Evolutionary conservation across 495 filamentous ascomycete genomes (phyloP), one percentile per base, ranked within the genome.

Genomic region (Hyphodiscus hymeniophilus): DNA sequence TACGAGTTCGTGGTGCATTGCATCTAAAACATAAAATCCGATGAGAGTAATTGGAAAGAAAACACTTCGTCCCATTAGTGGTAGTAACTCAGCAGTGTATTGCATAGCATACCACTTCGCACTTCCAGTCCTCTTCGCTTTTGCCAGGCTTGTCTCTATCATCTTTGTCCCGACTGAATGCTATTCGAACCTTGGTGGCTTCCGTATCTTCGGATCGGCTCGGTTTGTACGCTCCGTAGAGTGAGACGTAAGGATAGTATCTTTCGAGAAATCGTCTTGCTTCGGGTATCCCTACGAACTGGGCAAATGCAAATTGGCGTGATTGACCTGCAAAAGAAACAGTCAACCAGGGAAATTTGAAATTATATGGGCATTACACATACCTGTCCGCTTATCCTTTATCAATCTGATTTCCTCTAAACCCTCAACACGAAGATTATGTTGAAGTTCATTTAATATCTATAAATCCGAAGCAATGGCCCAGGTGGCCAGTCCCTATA

Each of bases 71-170:
- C 42, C 17, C 7, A 42, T 58, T 21, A 59, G 45, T 15, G 36
- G 11, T 20, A 1, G 12, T 42, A 40, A 45, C 42, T 16, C 42
- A 48, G 17, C 34, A 38, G 32, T n/a, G 33, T 17, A 24, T 4
- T 1, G 3, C 16, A 12, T 21, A 44, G 66, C 73, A 54, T 59
- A 90, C 85, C 56, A 77, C 75, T 44, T 76, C 69, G 56, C 87
- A 94, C 13, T 72, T 81, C 87, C 87, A 94, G 55, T 89, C 84
- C 21, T 81, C 81, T 18, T 82, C 84, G 0, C 70, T 71, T 46
- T 74, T 70, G 1, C 60, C 57, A 24, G 61, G 59, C 18, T 69
- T 73, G 48, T 63, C 64, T 48, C 70, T 62, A 47, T 79, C 75
- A 34, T 77, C 76, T 52, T 77, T 70, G 50, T 80, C 75, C 10